Conservation (phyloP, 176 grass and related monocot genomes). For the Melocanna baccifera region DNA sequence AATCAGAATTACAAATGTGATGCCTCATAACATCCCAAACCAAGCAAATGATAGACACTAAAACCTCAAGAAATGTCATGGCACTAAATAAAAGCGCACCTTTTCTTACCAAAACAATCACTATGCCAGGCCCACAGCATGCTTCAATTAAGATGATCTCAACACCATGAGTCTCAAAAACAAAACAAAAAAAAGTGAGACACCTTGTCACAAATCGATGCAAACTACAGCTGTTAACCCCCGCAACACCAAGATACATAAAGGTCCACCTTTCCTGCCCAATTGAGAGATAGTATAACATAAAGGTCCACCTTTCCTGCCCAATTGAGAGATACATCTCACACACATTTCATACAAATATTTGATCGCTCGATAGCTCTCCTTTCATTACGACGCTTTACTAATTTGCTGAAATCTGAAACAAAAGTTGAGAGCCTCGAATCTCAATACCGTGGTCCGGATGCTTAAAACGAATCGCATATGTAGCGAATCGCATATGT, state of each 20-base stretch:
- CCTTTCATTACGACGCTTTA: too few relatives aligned
- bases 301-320: too few relatives aligned
- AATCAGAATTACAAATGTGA: background rate
- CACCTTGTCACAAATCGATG: background rate
- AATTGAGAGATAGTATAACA: too few relatives aligned
- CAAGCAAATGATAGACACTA: conserved; percentile 1
- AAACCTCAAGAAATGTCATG: background rate
- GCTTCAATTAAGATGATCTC: background rate
- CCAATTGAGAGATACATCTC: too few relatives aligned
- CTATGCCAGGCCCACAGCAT: background rate
- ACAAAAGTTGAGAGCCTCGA: too few relatives aligned
- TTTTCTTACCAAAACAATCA: background rate
- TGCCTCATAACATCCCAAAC: background rate
- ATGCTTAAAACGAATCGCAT: too few relatives aligned
- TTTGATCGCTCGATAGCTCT: too few relatives aligned
- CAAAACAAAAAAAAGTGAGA: background rate
- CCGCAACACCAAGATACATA: background rate
- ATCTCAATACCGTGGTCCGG: too few relatives aligned
- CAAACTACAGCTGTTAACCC: background rate
- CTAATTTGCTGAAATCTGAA: too few relatives aligned
- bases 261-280: background rate
- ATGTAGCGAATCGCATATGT: too few relatives aligned
- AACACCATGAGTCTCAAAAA: background rate
- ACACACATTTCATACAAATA: too few relatives aligned
- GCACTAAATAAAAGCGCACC: background rate